Evolutionary conservation across 2,329 filamentous ascomycete genomes (phyloP), one percentile per base, ranked within the genome.

Genomic region (Diaporthe sp.): DNA sequence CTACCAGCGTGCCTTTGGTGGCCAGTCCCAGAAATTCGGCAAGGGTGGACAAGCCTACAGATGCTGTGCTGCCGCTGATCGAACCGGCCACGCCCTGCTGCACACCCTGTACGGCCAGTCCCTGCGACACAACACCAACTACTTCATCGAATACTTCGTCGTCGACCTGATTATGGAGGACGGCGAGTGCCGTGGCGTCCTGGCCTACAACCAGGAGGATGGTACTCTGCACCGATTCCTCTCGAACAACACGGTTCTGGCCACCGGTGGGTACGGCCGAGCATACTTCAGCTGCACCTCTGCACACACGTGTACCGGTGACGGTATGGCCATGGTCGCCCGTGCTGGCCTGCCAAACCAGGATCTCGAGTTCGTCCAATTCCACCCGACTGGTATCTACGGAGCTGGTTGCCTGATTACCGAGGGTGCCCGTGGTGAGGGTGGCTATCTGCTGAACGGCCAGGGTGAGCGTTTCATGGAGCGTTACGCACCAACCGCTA

Each of bases 381-480:
- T 99, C 92, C 96, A 99, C 86, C 96, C 96, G 74, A 98, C 96
- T 79, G 96, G 96, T 92, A 98, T 99, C 87, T 99, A 99, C 86
- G 97, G 97, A 82, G 97, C 96, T 82, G 96, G 96, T 79, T 98
- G 96, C 87, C 89, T 99, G 90, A 99, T 99, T 83, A 98, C 97
- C 17, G 96, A 99, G 88, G 96, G 96, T 81, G 95, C 96, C 80
- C 95, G 97, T 90, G 97, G 97, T 89, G 97, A 98, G 90, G 96
- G 96, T 90, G 96, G 96, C 82, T 98, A 98, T 86, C 92, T 99
- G 70, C 91, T 98, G 79, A 99, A 99, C 92, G 95, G 94, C 8
- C 94, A 98, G 90, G 96, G 96, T 88, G 97, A 98, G 89, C 94
- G 96, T 82, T 99, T 99, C 88, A 99, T 99, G 96, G 96, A 98